Evolutionary conservation across 441 rosid genomes (phyloP), one percentile per base, ranked within the genome.

Genomic region (Viola pubescens): DNA sequence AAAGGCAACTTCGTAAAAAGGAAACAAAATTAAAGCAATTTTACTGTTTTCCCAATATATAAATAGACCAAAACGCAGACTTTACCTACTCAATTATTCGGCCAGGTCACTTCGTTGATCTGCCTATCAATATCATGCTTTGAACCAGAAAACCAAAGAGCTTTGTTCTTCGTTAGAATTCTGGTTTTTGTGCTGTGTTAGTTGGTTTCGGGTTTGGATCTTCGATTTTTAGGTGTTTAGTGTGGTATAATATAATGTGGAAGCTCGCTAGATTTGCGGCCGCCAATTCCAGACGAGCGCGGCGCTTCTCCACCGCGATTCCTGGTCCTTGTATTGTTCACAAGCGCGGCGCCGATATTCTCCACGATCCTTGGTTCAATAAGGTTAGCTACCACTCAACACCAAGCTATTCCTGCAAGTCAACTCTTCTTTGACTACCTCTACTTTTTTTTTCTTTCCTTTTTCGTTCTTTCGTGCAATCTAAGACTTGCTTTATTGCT

Each of bases 331-430:
- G 86, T 68, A 94, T 94, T 19, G 85, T 89, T 37, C 95, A 86
- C 75, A 94, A 94, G 70, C 97, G 98, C 64, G 98, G 98, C 43
- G 80, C 96, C 11, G 98, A 94, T 76, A 89, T 94, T 65, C 98
- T 94, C 72, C 97, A 94, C 66, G 98, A 94, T 88, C 97, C 98
- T 8, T 94, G 97, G 98, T 88, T 83, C 81, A 94, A 94, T 49
- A 94, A 94, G 97, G 98, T 94, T 58, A 12, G 11, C 5, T 11
- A 41, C 34, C 4, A 1, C 16, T 41, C 9, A 8, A 4, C 56
- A 44, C 13, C 3, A 3, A 48, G 42, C 11, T 45, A 14, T 34
- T 50, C 0, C 7, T 3, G 6, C 11, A 4, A 42, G 9, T 7
- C 14, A 53, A 57, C 7, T 3, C 5, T 19, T 57, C 49, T 55